Evolutionary conservation across 208 protist genomes (phyloP), one percentile per base, ranked within the genome.

Genomic region (Wallacemonas collosoma): DNA sequence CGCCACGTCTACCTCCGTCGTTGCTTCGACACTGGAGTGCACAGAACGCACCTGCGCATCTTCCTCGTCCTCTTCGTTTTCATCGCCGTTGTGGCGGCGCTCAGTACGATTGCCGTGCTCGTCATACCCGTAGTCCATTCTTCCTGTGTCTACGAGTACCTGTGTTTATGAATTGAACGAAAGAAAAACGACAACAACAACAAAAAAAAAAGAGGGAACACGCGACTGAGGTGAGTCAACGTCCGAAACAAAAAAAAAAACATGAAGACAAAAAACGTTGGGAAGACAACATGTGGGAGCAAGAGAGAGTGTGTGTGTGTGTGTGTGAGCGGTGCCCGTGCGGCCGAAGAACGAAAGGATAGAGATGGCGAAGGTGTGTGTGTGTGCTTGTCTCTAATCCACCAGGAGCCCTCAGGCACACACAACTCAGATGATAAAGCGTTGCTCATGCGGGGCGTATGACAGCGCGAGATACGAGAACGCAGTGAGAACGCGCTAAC

Each of bases 121-220:
- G 75, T 94, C 85, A 76, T 92, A 94, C 8, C 89, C 86, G 55
- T 87, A 94, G 63, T 94, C 70, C 89, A 94, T 94, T 26, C 26
- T 26, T 26, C 14, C 15, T 35, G 68, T 0, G 17, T 57, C 14
- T 1, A n/a, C 53, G 53, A 36, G 6, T 6, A 5, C 14, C 43
- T 8, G 71, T 48, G 15, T 26, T 43, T 26, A 26, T 26, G 26
- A 26, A 26, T 26, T 26, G 26, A 26, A 26, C 0, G 26, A 26
- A 26, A 26, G 26, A 26, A 26, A 26, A 26, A 26, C 26, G 26
- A 26, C 26, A 0, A 26, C 26, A 0, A 26, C 8, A 7, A 35
- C 5, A 14, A 53, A 36, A 41, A 14, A 58, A 45, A 43, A 36
- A 17, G 17, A 57, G 53, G 53, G 15, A n/a, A 36, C 70, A 0